A percentile compares a stretch with the other conserved stretches of the same genome.
phyloP scores from a whole-genome alignment of 371 early-diverging fungal genomes.

The Massospora cicadina region DNA sequence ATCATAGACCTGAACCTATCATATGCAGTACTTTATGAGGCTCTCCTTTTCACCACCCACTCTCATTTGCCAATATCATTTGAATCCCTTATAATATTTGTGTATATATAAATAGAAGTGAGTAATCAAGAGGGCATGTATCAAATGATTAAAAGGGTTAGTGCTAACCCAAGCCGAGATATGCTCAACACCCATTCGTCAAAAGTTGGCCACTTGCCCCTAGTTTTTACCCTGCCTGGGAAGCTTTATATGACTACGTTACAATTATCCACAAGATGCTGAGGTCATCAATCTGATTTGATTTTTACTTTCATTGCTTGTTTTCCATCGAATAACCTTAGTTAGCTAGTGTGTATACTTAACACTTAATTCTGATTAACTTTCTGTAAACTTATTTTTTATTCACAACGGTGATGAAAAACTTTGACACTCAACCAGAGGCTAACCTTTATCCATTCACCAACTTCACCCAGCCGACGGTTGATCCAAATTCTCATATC shows the following conservation, averaged over 20 bases:
- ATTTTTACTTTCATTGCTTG: neutral
- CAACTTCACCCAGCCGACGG: neutral
- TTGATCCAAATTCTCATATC: slow-evolving; percentile 5
- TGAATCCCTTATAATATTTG: too few relatives aligned
- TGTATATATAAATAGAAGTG: too few relatives aligned
- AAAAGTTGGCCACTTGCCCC: neutral
- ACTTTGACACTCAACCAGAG: neutral
- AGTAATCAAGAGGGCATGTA: too few relatives aligned
- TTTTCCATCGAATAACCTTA: neutral
- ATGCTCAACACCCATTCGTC: neutral
- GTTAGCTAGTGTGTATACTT: neutral
- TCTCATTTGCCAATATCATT: too few relatives aligned
- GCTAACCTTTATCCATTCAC: neutral
- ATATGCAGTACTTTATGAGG: too few relatives aligned
- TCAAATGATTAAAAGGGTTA: too few relatives aligned
- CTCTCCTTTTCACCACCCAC: too few relatives aligned
- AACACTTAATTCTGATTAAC: neutral
- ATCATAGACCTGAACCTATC: too few relatives aligned
- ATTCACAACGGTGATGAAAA: neutral
- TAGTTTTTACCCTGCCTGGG: neutral
- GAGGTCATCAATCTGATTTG: neutral
- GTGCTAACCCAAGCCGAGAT: neutral
- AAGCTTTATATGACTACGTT: neutral
- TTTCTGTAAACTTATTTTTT: neutral
- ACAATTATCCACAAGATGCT: neutral